Conservation (phyloP, 345 rosid genomes). For the Ricinus communis region DNA sequence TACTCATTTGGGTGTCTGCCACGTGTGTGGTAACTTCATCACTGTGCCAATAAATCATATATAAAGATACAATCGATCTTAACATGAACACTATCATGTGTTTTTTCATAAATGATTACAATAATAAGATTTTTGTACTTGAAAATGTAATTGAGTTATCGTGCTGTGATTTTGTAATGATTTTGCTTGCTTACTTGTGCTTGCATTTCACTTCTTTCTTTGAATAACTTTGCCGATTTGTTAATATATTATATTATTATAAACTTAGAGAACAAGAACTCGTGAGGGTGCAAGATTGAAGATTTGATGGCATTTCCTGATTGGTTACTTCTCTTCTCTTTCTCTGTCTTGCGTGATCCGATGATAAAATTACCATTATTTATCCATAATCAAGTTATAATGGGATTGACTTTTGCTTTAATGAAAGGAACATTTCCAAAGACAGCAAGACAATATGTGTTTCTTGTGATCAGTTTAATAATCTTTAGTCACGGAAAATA, state of each 20-base stretch:
- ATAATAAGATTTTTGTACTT: no score
- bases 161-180: background rate
- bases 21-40: no score
- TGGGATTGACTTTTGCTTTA: conserved; percentile 16
- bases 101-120: no score
- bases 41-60: no score
- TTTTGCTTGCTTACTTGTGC: conserved; percentile 6
- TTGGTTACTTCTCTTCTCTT: conserved; percentile 13
- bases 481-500: conserved; percentile 14
- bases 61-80: no score
- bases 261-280: conserved; percentile 19
- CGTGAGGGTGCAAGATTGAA: conserved; percentile 1
- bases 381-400: conserved; percentile 10
- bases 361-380: conserved; percentile 15
- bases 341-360: conserved; percentile 26
- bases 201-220: conserved; percentile 7
- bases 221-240: background rate
- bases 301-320: conserved; percentile 18
- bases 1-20: conserved; percentile 9
- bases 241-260: background rate
- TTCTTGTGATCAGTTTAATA: conserved; percentile 29
- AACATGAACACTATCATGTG: no score
- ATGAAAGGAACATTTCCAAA: conserved; percentile 41
- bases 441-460: conserved; percentile 33
- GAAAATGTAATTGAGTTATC: no score